Evolutionary conservation across 768 basidiomycete genomes (phyloP).

Genomic region (Termitomyces sp.): DNA sequence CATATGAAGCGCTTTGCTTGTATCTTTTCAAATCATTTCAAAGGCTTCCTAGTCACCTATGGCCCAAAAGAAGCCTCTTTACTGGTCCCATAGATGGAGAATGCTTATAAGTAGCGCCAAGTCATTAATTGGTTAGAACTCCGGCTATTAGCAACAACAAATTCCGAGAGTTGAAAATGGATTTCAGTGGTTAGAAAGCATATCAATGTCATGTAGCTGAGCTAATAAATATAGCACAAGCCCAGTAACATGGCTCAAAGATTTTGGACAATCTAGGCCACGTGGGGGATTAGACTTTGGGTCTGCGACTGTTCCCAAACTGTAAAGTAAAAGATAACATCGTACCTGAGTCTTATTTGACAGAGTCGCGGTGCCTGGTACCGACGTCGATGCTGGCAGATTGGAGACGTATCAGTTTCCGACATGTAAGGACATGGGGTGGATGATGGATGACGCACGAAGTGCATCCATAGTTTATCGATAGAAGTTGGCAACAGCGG

Average conservation of each 20-base stretch:
- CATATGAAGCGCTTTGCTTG: background rate
- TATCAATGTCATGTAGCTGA: background rate
- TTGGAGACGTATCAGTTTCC: background rate
- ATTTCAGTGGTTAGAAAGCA: background rate
- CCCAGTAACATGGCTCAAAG: constrained; percentile 4
- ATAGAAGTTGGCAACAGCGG: background rate
- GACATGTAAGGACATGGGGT: background rate
- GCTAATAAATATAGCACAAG: constrained; percentile 1
- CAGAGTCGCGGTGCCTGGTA: constrained; percentile 5
- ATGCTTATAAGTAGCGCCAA: background rate
- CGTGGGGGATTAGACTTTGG: constrained; percentile 1
- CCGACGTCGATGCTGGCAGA: constrained; percentile 8
- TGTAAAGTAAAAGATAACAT: constrained; percentile 1
- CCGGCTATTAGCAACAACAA: constrained; percentile 21
- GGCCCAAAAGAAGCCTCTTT: no score
- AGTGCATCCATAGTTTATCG: background rate
- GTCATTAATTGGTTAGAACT: constrained; percentile 18
- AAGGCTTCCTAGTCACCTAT: no score
- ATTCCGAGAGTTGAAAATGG: background rate
- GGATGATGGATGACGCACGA: background rate
- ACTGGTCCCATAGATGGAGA: background rate
- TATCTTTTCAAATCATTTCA: no score
- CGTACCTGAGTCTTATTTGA: constrained; percentile 3
- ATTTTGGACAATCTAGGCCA: background rate
- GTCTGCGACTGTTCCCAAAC: constrained; percentile 1